These are phyloP conservation scores for Nidula niveotomentosa DNA, from an alignment of 1,284 basidiomycete species.

Conservation along the genomic window DNA sequence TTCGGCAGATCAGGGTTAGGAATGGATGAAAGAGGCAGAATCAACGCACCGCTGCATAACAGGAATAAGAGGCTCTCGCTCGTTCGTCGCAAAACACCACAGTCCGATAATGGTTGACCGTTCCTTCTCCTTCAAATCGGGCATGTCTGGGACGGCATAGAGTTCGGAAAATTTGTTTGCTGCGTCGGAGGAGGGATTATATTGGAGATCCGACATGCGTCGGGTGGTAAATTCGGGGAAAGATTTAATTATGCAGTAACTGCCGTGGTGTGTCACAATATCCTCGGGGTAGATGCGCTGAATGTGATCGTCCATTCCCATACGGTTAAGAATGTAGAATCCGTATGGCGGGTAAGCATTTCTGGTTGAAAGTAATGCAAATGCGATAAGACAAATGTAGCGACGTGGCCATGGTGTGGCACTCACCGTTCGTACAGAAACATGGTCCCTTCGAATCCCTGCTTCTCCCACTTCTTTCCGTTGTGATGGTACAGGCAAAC, in stretches of 20 bases:
- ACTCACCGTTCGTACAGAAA: slow-evolving; percentile 84
- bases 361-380: slow-evolving; percentile 9
- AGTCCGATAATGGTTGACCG: slow-evolving; percentile 64
- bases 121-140: slow-evolving; percentile 38
- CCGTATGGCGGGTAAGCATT: slow-evolving; percentile 74
- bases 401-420: slow-evolving; percentile 6
- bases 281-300: slow-evolving; percentile 80
- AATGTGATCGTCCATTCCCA: slow-evolving; percentile 83
- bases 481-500: slow-evolving; percentile 78
- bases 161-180: slow-evolving; percentile 46
- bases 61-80: slow-evolving; percentile 69
- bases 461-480: slow-evolving; percentile 77
- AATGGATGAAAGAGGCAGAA: not conserved
- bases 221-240: slow-evolving; percentile 67
- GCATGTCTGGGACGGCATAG: slow-evolving; percentile 40
- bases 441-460: slow-evolving; percentile 86
- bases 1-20: slow-evolving; percentile 6
- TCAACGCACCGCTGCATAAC: slow-evolving; percentile 60
- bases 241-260: slow-evolving; percentile 75
- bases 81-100: slow-evolving; percentile 72
- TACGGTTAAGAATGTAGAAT: slow-evolving; percentile 85
- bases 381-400: not conserved
- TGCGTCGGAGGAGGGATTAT: slow-evolving; percentile 26
- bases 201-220: slow-evolving; percentile 40
- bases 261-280: slow-evolving; percentile 63